Evolutionary conservation across 495 filamentous ascomycete genomes (phyloP).

Genomic region (Lindgomyces ingoldianus): DNA sequence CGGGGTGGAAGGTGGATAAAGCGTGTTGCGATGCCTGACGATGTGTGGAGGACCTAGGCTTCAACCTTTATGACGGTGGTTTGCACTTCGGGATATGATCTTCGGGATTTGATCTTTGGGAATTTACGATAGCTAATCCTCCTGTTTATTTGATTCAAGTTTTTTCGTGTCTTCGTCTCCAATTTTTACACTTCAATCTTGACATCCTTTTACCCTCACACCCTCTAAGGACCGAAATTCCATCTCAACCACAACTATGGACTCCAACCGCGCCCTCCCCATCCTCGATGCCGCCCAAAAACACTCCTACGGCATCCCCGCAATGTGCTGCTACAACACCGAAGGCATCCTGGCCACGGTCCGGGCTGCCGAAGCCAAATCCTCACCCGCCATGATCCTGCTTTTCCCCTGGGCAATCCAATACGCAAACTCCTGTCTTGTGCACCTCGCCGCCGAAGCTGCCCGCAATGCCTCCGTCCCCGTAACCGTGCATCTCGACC

Average conservation of each 20-base stretch:
- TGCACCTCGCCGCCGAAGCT: conserved; percentile 65
- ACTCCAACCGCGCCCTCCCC: conserved; percentile 64
- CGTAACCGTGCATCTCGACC: conserved; percentile 74
- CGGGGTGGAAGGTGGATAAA: too few species aligned
- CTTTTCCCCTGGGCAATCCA: conserved; percentile 84
- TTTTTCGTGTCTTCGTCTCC: neutral
- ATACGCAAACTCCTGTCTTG: conserved; percentile 65
- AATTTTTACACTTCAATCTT: neutral
- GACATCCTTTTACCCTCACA: too few species aligned
- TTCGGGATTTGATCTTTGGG: too few species aligned
- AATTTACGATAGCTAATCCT: too few species aligned
- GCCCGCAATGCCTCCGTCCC: conserved; percentile 66
- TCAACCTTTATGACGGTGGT: too few species aligned
- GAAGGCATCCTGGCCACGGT: conserved; percentile 80
- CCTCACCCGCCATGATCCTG: conserved; percentile 75
- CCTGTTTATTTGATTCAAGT: neutral
- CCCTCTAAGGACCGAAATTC: too few species aligned
- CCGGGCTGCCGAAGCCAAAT: conserved; percentile 71
- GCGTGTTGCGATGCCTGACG: too few species aligned
- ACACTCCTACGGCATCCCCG: conserved; percentile 23
- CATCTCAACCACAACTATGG: conserved; percentile 42
- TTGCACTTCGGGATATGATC: too few species aligned
- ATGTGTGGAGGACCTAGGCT: too few species aligned
- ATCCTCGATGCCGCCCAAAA: conserved; percentile 67
- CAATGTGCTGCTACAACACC: conserved; percentile 66